A percentile compares a stretch with the other conserved stretches of the same genome.
Conservation (phyloP, 495 filamentous ascomycete genomes). For the Penicillium roqueforti region DNA sequence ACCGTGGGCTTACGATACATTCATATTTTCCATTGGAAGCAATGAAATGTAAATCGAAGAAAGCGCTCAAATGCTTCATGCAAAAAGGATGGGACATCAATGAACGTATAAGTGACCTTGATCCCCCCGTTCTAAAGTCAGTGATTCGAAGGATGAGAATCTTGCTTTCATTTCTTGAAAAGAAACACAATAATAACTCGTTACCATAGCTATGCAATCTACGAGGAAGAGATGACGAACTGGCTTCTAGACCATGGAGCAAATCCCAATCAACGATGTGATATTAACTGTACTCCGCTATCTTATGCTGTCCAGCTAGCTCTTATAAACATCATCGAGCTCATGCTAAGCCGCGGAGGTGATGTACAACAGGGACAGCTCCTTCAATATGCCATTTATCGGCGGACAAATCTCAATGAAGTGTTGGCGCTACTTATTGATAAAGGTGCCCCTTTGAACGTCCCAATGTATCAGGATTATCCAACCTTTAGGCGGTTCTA, state of each 20-base stretch:
- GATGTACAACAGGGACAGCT: conserved; percentile 19
- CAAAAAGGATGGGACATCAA: no score
- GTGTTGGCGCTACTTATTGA: conserved; percentile 13
- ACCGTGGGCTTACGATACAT: no score
- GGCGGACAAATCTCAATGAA: conserved; percentile 3
- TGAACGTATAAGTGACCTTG: no score
- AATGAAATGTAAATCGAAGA: no score
- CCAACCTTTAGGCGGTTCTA: conserved; percentile 11
- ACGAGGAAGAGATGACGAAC: conserved; percentile 20
- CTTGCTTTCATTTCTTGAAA: no score
- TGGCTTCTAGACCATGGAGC: conserved; percentile 27
- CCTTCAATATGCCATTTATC: conserved; percentile 19
- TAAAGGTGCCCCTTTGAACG: conserved; percentile 16
- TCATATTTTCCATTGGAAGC: no score
- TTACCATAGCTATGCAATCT: conserved; percentile 14
- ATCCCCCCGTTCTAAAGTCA: no score
- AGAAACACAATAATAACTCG: no score
- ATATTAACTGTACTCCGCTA: conserved; percentile 16
- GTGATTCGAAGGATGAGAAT: no score
- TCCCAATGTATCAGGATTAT: conserved; percentile 14
- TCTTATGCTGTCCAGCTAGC: no score
- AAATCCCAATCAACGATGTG: conserved; percentile 18
- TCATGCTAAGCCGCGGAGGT: conserved; percentile 14
- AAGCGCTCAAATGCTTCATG: no score
- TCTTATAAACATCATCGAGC: not conserved